Conservation (phyloP, 129 eudicot species). For the Ambrosia artemisiifolia region DNA sequence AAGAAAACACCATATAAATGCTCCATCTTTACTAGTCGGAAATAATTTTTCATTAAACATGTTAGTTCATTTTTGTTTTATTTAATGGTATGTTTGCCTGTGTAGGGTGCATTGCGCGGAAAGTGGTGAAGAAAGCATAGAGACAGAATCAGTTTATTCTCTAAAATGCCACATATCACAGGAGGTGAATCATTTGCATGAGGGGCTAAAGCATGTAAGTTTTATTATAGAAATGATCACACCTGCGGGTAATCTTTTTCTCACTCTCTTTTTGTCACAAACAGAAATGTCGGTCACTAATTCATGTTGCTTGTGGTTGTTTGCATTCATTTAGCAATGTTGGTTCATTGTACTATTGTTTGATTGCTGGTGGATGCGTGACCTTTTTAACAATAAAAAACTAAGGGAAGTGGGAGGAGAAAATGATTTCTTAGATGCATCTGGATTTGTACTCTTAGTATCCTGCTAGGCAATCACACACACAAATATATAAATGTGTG, state of each 20-base stretch:
- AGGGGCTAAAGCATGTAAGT: slow-evolving; percentile 89
- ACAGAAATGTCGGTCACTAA: neutral
- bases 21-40: neutral
- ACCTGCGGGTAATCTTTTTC: neutral
- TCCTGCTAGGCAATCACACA: neutral
- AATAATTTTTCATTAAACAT: neutral
- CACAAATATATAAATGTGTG: neutral
- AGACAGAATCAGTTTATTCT: slow-evolving; percentile 73
- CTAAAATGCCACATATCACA: slow-evolving; percentile 98
- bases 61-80: neutral
- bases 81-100: slow-evolving; percentile 17
- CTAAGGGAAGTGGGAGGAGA: neutral
- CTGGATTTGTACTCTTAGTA: neutral
- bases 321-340: neutral
- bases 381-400: neutral
- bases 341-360: neutral
- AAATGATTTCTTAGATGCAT: neutral
- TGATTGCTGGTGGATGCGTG: neutral
- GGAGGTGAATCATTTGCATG: slow-evolving; percentile 96
- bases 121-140: slow-evolving; percentile 97
- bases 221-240: slow-evolving; percentile 2
- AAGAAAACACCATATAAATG: too few relatives aligned
- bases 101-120: slow-evolving; percentile 89
- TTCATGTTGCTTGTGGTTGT: neutral
- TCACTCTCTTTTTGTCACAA: neutral